Percentiles rank a stretch among this genome's conserved stretches.
These are phyloP conservation scores for Tetrahymena elliotti DNA, from an alignment of 73 alveolate genomes.

Conservation along the genomic window DNA sequence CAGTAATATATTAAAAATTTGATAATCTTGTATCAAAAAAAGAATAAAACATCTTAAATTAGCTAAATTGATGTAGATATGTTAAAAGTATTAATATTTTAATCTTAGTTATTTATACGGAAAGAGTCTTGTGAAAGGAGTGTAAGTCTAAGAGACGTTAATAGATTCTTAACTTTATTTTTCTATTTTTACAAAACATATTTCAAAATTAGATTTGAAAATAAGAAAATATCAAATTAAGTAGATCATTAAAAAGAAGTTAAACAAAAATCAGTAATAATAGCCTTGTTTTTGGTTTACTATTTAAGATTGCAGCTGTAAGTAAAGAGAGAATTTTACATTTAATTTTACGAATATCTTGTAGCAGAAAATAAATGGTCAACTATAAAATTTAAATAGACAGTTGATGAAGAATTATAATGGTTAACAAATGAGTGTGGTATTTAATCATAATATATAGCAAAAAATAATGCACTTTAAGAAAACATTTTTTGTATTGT, in stretches of 20 bases:
- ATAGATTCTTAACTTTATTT: constrained; percentile 24
- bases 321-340: neutral
- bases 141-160: constrained; percentile 46
- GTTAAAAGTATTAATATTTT: neutral
- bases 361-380: neutral
- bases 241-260: neutral
- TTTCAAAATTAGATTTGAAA: neutral
- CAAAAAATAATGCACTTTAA: constrained; percentile 48
- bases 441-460: constrained; percentile 23
- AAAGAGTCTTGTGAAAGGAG: neutral
- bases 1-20: neutral
- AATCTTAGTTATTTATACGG: neutral
- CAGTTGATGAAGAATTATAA: neutral
- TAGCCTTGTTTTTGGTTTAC: neutral
- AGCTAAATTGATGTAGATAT: neutral
- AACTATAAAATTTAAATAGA: neutral
- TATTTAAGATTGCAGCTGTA: neutral
- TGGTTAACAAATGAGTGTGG: neutral
- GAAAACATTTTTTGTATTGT: constrained; percentile 55
- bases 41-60: neutral
- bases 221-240: neutral
- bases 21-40: neutral
- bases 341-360: neutral
- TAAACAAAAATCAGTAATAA: neutral
- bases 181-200: neutral